These are phyloP conservation scores for Elsinoe arachidis DNA, from an alignment of 2,329 filamentous ascomycete genomes.

Conservation along the genomic window DNA sequence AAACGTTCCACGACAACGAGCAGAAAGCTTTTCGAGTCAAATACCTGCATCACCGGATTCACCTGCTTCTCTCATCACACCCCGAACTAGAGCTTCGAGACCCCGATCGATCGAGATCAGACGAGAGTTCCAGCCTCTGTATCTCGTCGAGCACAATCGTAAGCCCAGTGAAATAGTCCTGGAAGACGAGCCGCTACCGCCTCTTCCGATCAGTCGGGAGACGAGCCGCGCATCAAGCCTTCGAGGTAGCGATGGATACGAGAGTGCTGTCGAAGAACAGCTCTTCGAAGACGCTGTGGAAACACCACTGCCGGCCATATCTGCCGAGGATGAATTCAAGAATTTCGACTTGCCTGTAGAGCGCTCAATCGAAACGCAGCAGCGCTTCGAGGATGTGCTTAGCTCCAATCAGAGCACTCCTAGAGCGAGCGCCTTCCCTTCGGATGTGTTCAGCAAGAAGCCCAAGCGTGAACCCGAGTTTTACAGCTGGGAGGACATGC, in stretches of 20 bases:
- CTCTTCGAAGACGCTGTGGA: slow-evolving; percentile 23
- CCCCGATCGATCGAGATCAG: slow-evolving; percentile 19
- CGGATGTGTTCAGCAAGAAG: slow-evolving; percentile 20
- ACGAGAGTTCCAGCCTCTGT: slow-evolving; percentile 67
- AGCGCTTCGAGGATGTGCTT: slow-evolving; percentile 37
- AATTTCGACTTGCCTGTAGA: background rate
- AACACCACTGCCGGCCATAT: slow-evolving; percentile 5
- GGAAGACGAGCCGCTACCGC: slow-evolving; percentile 39
- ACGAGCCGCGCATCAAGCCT: slow-evolving; percentile 33
- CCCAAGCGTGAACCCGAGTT: slow-evolving; percentile 25
- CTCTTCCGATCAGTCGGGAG: slow-evolving; percentile 41
- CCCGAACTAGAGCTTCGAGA: slow-evolving; percentile 14
- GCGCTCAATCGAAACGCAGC: slow-evolving; percentile 6
- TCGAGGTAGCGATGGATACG: slow-evolving; percentile 35
- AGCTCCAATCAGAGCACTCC: slow-evolving; percentile 62
- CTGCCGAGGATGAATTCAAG: slow-evolving; percentile 1
- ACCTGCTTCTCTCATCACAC: slow-evolving; percentile 18
- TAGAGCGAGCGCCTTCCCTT: slow-evolving; percentile 47
- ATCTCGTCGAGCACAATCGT: slow-evolving; percentile 62
- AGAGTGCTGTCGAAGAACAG: slow-evolving; percentile 35
- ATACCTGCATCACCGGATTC: slow-evolving; percentile 18
- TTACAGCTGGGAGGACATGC: slow-evolving; percentile 31
- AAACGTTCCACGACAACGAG: slow-evolving; percentile 19
- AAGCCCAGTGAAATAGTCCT: slow-evolving; percentile 35
- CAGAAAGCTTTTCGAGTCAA: slow-evolving; percentile 24